phyloP scores from a whole-genome alignment of 305 asterid genomes.

The Fraxinus ornus region DNA sequence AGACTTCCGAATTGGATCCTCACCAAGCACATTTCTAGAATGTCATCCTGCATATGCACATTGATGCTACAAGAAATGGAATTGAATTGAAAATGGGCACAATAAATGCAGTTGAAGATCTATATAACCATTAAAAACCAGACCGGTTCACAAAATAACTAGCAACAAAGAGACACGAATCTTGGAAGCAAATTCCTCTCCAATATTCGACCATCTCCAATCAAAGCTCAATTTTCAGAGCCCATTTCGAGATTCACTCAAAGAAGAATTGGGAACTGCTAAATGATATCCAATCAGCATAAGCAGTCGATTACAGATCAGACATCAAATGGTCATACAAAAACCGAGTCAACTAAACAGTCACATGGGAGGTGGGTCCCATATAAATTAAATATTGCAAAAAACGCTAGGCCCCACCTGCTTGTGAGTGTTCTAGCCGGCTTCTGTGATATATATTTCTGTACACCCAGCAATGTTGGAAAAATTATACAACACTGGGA shows the following conservation, averaged over 20 bases:
- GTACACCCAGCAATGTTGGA: background rate
- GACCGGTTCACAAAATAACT: background rate
- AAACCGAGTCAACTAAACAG: slow-evolving; percentile 5
- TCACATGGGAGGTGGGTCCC: no score
- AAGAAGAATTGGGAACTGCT: slow-evolving; percentile 1
- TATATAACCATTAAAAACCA: background rate
- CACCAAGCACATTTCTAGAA: slow-evolving; percentile 82
- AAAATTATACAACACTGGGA: background rate
- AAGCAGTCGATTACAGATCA: slow-evolving; percentile 25
- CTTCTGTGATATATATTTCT: no score
- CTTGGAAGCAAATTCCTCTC: background rate
- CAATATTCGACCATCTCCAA: background rate
- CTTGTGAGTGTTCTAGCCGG: no score
- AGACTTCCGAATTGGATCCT: slow-evolving; percentile 71
- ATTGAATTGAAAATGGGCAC: background rate
- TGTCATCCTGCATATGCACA: slow-evolving; percentile 71
- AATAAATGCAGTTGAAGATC: slow-evolving; percentile 14
- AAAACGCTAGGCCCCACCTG: no score
- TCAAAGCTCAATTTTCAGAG: background rate
- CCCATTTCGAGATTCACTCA: background rate
- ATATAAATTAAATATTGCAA: no score
- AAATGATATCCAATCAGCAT: slow-evolving; percentile 42
- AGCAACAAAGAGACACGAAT: background rate
- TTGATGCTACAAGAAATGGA: slow-evolving; percentile 35
- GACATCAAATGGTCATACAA: background rate